Conservation (phyloP, 352 stramenopile species). For the Achlya hypogyna region DNA sequence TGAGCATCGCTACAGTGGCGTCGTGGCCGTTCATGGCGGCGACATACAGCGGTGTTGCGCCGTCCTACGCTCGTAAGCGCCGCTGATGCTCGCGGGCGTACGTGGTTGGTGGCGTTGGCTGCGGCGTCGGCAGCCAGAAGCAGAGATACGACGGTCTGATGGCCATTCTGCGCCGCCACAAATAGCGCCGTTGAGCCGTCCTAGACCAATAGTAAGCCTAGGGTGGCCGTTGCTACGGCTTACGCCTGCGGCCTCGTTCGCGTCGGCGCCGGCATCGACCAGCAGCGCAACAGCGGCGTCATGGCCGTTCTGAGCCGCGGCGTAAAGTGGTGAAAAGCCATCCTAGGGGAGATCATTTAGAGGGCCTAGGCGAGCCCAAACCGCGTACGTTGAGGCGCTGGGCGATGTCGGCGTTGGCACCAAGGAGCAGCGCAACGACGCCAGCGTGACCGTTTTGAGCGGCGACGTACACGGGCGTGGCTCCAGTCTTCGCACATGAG, state of each 20-base stretch:
- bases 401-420: not conserved
- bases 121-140: not conserved
- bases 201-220: not conserved
- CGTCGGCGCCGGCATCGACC: not conserved
- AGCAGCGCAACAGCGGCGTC: slow-evolving; percentile 2
- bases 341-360: not conserved
- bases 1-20: not conserved
- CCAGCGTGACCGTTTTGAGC: not conserved
- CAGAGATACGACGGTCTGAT: not conserved
- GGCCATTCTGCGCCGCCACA: not conserved
- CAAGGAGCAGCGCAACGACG: not conserved
- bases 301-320: slow-evolving; percentile 7
- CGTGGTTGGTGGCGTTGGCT: not conserved
- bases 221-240: not conserved
- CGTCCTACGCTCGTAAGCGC: not conserved
- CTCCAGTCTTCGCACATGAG: not conserved
- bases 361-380: not conserved
- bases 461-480: not conserved
- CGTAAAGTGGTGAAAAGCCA: slow-evolving; percentile 12
- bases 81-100: not conserved
- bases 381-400: not conserved
- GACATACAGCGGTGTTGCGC: slow-evolving; percentile 10
- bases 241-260: not conserved
- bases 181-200: slow-evolving; percentile 4
- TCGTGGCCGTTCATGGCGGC: slow-evolving; percentile 13